A percentile compares a stretch with the other conserved stretches of the same genome.
phyloP scores from a whole-genome alignment of 352 stramenopile species.

The Phytophthora fragariae region DNA sequence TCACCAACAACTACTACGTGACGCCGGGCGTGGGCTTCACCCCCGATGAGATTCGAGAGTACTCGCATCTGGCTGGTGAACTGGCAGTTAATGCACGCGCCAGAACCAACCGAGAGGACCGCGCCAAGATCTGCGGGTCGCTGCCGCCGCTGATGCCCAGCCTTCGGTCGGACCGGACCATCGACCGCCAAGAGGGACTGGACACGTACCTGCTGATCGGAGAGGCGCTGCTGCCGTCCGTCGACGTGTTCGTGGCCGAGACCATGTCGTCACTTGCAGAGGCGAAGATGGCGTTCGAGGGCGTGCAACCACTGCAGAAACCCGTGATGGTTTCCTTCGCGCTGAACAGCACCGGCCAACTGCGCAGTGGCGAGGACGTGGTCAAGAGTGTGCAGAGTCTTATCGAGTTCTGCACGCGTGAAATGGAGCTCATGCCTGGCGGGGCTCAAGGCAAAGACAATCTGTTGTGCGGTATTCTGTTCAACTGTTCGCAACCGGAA shows the following conservation, averaged over 20 bases:
- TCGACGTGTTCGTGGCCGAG: conserved; percentile 89
- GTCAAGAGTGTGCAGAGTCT: conserved; percentile 56
- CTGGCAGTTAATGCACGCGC: conserved; percentile 66
- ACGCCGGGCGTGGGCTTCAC: conserved; percentile 89
- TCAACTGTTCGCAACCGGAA: conserved; percentile 94
- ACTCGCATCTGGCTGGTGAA: conserved; percentile 64
- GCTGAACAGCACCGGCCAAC: conserved; percentile 67
- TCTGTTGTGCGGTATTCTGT: conserved; percentile 79
- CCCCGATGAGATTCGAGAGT: conserved; percentile 72
- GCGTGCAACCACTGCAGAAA: conserved; percentile 63
- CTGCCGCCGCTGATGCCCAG: conserved; percentile 92
- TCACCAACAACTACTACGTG: conserved; percentile 91
- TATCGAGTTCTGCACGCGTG: conserved; percentile 47
- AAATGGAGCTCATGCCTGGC: conserved; percentile 20
- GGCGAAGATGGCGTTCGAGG: conserved; percentile 83
- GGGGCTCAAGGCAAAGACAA: conserved; percentile 31
- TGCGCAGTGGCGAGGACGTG: conserved; percentile 85
- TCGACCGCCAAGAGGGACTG: conserved; percentile 72
- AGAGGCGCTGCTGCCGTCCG: conserved; percentile 74
- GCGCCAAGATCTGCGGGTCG: conserved; percentile 81
- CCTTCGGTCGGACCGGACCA: conserved; percentile 89
- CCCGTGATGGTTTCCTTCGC: conserved; percentile 91
- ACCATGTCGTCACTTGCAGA: conserved; percentile 92
- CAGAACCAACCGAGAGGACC: conserved; percentile 33
- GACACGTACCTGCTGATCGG: conserved; percentile 81